phyloP scores from a whole-genome alignment of 495 filamentous ascomycete genomes.

The Podospora pseudocomata region DNA sequence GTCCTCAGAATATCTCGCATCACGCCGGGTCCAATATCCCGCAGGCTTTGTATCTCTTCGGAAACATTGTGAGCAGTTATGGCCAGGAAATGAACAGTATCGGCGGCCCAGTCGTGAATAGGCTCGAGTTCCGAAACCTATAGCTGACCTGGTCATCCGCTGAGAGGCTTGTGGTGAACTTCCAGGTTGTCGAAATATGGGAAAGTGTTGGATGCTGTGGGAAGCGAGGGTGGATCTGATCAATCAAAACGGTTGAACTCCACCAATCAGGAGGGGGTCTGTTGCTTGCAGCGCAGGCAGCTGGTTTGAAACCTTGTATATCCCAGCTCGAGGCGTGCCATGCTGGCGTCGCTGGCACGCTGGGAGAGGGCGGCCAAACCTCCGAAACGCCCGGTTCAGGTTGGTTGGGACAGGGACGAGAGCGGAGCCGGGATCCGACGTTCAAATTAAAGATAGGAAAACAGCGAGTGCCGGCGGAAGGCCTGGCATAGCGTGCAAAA shows the following conservation, averaged over 20 bases:
- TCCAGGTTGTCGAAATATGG: slow-evolving; percentile 20
- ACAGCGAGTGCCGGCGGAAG: not conserved
- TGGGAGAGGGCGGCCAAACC: too few species aligned
- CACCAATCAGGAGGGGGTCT: not conserved
- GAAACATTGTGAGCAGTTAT: slow-evolving; percentile 5
- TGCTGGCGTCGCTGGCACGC: not conserved
- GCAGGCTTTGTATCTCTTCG: too few species aligned
- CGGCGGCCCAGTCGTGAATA: slow-evolving; percentile 27
- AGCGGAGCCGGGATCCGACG: not conserved
- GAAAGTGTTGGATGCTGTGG: slow-evolving; percentile 19
- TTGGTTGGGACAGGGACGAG: not conserved
- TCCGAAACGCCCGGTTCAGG: too few species aligned
- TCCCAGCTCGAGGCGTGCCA: slow-evolving; percentile 30
- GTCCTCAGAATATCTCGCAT: slow-evolving; percentile 21
- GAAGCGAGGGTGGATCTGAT: not conserved
- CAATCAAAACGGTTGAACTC: not conserved
- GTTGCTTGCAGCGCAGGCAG: slow-evolving; percentile 30
- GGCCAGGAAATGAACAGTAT: slow-evolving; percentile 19
- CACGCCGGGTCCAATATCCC: slow-evolving; percentile 22
- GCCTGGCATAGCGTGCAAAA: not conserved
- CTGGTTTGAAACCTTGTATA: slow-evolving; percentile 32
- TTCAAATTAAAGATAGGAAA: not conserved
- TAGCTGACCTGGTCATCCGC: slow-evolving; percentile 11
- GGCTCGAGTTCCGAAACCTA: slow-evolving; percentile 32
- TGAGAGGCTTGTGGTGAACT: slow-evolving; percentile 17